These are phyloP conservation scores for Fusarium sp. DNA, from an alignment of 2,329 filamentous ascomycete genomes.

Conservation along the genomic window DNA sequence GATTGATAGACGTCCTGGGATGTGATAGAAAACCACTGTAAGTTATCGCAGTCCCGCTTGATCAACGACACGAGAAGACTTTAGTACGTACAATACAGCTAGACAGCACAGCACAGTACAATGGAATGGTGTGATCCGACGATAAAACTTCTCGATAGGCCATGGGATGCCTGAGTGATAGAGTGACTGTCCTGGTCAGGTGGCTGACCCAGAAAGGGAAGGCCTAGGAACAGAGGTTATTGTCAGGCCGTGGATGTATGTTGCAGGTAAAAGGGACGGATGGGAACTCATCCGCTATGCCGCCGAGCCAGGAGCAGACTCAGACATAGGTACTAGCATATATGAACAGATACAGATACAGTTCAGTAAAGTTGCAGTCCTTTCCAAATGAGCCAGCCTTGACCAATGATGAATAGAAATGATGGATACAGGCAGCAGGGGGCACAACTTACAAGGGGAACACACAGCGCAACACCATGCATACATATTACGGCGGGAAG, in stretches of 20 bases:
- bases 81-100: neutral
- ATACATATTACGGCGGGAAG: conserved; percentile 34
- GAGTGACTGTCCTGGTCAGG: conserved; percentile 39
- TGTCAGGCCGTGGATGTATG: conserved; percentile 37
- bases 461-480: conserved; percentile 27
- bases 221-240: conserved; percentile 38
- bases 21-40: conserved; percentile 6
- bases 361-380: conserved; percentile 23
- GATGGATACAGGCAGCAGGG: conserved; percentile 22
- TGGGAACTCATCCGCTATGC: conserved; percentile 40
- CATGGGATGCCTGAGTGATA: conserved; percentile 35
- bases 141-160: conserved; percentile 27
- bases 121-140: neutral
- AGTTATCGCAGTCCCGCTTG: neutral
- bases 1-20: conserved; percentile 5
- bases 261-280: conserved; percentile 43
- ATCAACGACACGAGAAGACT: neutral
- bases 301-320: conserved; percentile 23
- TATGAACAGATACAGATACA: conserved; percentile 22
- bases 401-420: conserved; percentile 24
- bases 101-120: conserved; percentile 4
- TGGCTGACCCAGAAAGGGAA: conserved; percentile 45
- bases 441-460: conserved; percentile 7
- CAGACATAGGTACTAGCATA: conserved; percentile 3
- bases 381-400: conserved; percentile 17